A percentile compares a stretch with the other conserved stretches of the same genome.
Evolutionary conservation across 345 rosid species (phyloP).

Genomic region (Camelina hispida): DNA sequence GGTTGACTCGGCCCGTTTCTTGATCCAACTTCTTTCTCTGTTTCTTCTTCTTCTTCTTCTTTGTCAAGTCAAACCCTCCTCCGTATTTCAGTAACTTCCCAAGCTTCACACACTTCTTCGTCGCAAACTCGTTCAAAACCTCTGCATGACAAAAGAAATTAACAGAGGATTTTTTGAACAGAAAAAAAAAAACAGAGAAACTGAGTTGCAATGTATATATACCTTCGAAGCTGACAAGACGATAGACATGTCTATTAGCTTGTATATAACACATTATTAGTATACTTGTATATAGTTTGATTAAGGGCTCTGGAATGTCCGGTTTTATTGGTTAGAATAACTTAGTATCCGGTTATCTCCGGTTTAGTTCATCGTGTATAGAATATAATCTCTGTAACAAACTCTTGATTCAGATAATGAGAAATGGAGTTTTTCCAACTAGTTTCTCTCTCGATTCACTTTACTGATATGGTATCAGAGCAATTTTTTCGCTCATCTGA

Average conservation of each 20-base stretch:
- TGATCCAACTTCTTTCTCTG: slow-evolving; percentile 17
- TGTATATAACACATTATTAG: too few relatives aligned
- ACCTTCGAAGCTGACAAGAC: slow-evolving; percentile 87
- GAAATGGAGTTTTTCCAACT: too few relatives aligned
- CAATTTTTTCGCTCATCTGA: too few relatives aligned
- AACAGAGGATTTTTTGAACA: not conserved
- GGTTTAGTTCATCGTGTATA: too few relatives aligned
- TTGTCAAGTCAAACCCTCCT: slow-evolving; percentile 51
- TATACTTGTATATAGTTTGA: too few relatives aligned
- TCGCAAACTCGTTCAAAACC: slow-evolving; percentile 73
- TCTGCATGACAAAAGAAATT: slow-evolving; percentile 45
- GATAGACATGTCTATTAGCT: slow-evolving; percentile 75
- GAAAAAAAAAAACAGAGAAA: not conserved
- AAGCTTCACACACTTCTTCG: slow-evolving; percentile 75
- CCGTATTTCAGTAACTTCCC: slow-evolving; percentile 70
- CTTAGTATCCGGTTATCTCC: too few relatives aligned
- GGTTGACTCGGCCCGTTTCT: slow-evolving; percentile 32
- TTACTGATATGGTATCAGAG: too few relatives aligned
- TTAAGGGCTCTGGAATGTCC: too few relatives aligned
- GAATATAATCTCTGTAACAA: too few relatives aligned
- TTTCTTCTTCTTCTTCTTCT: slow-evolving; percentile 44
- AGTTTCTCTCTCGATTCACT: too few relatives aligned
- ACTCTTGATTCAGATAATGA: too few relatives aligned
- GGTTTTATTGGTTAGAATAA: too few relatives aligned
- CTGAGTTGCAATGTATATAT: not conserved